Evolutionary conservation across 805 yeast genomes (phyloP).

Genomic region (Nakazawaea ambrosiae): DNA sequence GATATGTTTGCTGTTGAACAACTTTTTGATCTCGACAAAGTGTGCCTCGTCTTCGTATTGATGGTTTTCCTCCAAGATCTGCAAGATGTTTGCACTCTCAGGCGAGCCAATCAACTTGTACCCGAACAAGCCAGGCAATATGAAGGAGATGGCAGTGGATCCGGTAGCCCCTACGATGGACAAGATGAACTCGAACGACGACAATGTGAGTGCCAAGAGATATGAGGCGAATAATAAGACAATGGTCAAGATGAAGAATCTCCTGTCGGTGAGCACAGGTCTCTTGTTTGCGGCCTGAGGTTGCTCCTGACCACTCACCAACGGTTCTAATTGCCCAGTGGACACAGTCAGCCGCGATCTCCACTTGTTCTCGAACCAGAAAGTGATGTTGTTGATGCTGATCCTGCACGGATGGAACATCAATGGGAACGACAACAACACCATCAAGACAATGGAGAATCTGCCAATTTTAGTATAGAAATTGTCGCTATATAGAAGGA

Average conservation of each 20-base stretch:
- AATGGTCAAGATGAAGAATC: slow-evolving; percentile 44
- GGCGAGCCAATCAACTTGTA: slow-evolving; percentile 40
- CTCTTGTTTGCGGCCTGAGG: slow-evolving; percentile 11
- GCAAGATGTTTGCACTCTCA: slow-evolving; percentile 4
- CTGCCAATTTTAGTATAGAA: slow-evolving; percentile 46
- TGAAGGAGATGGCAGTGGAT: slow-evolving; percentile 71
- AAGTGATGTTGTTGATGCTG: slow-evolving; percentile 58
- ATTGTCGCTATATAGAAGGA: slow-evolving; percentile 57
- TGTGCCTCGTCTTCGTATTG: slow-evolving; percentile 16
- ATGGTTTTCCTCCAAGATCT: slow-evolving; percentile 4
- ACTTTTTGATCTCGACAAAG: slow-evolving; percentile 2
- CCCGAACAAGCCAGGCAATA: slow-evolving; percentile 74
- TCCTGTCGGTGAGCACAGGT: slow-evolving; percentile 34
- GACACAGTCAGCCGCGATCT: neutral
- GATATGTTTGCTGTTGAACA: slow-evolving; percentile 7
- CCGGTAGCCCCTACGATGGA: slow-evolving; percentile 82
- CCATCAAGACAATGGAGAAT: slow-evolving; percentile 61
- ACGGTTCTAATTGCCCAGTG: neutral
- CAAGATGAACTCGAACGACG: slow-evolving; percentile 60
- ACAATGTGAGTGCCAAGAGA: slow-evolving; percentile 47
- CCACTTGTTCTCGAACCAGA: slow-evolving; percentile 30
- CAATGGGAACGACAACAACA: slow-evolving; percentile 67
- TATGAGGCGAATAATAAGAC: slow-evolving; percentile 42
- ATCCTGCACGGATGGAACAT: slow-evolving; percentile 79
- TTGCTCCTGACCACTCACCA: neutral